Percentiles rank a stretch among this genome's conserved stretches.
These are phyloP conservation scores for Tetraselmis chui DNA, from an alignment of 139 green algal genomes.

Conservation along the genomic window DNA sequence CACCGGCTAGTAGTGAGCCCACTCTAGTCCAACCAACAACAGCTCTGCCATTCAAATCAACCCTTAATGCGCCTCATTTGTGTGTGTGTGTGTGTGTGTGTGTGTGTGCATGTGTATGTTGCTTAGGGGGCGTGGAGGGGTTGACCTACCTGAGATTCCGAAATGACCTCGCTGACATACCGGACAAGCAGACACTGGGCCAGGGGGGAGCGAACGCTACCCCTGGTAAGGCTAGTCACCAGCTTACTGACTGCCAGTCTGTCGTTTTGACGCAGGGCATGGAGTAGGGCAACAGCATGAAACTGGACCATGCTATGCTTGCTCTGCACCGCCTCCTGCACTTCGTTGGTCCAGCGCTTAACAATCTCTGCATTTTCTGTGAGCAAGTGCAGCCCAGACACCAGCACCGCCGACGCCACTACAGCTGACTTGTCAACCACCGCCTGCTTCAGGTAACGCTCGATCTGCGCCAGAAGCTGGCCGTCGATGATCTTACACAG, in stretches of 20 bases:
- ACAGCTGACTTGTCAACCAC: conserved; percentile 88
- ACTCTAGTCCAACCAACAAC: no score
- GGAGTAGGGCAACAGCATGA: conserved; percentile 90
- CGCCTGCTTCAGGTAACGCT: conserved; percentile 95
- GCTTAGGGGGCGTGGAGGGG: neutral
- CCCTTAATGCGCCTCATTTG: no score
- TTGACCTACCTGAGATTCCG: neutral
- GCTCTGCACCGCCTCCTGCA: conserved; percentile 84
- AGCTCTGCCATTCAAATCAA: no score
- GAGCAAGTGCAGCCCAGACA: conserved; percentile 80
- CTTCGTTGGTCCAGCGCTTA: conserved; percentile 93
- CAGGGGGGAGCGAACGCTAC: conserved; percentile 79
- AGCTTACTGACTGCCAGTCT: conserved; percentile 94
- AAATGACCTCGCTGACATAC: conserved; percentile 50
- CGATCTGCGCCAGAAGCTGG: conserved; percentile 81
- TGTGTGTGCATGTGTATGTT: no score
- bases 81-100: no score
- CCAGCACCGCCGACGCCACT: conserved; percentile 76
- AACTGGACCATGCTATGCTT: conserved; percentile 94
- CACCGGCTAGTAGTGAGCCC: no score
- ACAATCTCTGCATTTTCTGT: conserved; percentile 83
- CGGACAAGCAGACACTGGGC: conserved; percentile 93
- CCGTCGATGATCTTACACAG: conserved; percentile 92
- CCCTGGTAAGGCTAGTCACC: conserved; percentile 79
- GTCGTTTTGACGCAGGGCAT: conserved; percentile 85